Evolutionary conservation across 441 rosid species (phyloP), one percentile per base, ranked within the genome.

Genomic region (Sinapis alba): DNA sequence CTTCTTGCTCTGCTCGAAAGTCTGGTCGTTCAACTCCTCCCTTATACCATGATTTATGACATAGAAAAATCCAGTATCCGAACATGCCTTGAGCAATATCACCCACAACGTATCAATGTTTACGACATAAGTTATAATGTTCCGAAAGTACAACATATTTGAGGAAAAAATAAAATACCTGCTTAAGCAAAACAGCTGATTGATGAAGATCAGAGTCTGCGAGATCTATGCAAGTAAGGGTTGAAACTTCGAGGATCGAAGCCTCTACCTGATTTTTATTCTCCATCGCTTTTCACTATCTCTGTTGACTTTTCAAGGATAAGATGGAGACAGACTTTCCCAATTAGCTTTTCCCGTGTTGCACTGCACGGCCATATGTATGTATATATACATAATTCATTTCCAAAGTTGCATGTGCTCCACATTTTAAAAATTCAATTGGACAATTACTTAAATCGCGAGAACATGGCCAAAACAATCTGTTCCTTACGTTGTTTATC

Each of bases 171-270:
- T 19, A 24, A 9, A 71, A 13, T 0, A 88, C 98, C 92, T 91
- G 93, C 38, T 91, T 91, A 21, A 94, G 90, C 3, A 72, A 83
- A 57, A 85, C 72, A 54, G 88, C 90, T 50, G 93, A 85, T 27
- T 79, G 83, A 1, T 65, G 62, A 57, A 83, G 36, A 74, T 91
- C 78, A 26, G 88, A 41, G 78, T 38, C 61, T 7, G 88, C 81
- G 41, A 94, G 89, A 78, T 94, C 96, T 71, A 94, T 80, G 72
- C 92, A 88, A 64, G 90, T 84, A 64, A 94, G 91, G 30, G 70
- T 19, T 45, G 53, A 45, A 45, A 45, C 53, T 45, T 45, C 19
- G 53, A 45, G 15, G 53, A 45, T 45, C 20, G 9, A 45, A 45
- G 19, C 53, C 19, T 45, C 53, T 45, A 15, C 19, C 3, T 45